phyloP scores from a whole-genome alignment of 2,329 filamentous ascomycete species.

The Xylariaceae sp. region DNA sequence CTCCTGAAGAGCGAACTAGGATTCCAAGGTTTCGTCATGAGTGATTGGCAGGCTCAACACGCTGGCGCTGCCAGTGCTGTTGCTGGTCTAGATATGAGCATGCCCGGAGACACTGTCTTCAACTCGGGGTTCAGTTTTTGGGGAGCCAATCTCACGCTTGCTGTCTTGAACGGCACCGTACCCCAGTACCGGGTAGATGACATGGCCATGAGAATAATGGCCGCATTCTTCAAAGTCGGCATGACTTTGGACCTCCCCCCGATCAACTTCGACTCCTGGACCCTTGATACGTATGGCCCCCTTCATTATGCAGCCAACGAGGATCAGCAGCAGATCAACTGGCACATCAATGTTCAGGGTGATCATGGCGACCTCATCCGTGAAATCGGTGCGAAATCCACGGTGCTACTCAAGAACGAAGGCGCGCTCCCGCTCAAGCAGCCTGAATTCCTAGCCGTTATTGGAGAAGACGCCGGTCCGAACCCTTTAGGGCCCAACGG shows the following conservation, averaged over 20 bases:
- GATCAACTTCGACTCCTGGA: constrained; percentile 91
- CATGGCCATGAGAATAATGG: constrained; percentile 84
- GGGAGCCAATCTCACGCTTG: constrained; percentile 85
- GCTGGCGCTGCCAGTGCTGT: constrained; percentile 66
- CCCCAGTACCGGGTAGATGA: constrained; percentile 88
- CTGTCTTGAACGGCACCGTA: constrained; percentile 85
- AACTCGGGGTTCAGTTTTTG: constrained; percentile 74
- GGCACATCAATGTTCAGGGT: constrained; percentile 79
- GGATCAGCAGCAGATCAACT: constrained; percentile 71
- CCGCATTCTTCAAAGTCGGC: constrained; percentile 69
- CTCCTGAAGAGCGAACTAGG: constrained; percentile 78
- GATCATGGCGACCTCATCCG: constrained; percentile 76
- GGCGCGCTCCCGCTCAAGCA: constrained; percentile 76
- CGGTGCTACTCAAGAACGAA: constrained; percentile 86
- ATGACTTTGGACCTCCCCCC: constrained; percentile 50
- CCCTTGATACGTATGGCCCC: constrained; percentile 71
- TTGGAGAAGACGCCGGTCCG: constrained; percentile 82
- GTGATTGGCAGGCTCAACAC: constrained; percentile 80
- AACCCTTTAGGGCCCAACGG: constrained; percentile 78
- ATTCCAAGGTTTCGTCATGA: constrained; percentile 80
- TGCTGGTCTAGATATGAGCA: constrained; percentile 83
- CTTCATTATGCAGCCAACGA: constrained; percentile 65
- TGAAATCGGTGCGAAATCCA: constrained; percentile 76
- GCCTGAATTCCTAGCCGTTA: constrained; percentile 73
- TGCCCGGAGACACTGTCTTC: constrained; percentile 83